Evolutionary conservation across 306 rosid genomes (phyloP).

Genomic region (Lotus japonicus): DNA sequence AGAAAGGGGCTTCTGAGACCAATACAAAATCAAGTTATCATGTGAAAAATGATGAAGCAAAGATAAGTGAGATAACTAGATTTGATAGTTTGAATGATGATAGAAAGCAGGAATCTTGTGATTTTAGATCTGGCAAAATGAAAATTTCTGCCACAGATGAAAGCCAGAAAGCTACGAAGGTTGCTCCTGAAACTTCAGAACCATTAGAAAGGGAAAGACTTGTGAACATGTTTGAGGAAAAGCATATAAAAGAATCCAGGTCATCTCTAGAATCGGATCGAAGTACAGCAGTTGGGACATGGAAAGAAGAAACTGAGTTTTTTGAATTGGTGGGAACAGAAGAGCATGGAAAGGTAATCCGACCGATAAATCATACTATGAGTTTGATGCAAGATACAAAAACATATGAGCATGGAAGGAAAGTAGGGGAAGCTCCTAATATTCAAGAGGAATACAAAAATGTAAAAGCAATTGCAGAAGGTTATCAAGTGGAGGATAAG

Average conservation of each 20-base stretch:
- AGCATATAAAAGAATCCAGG: slow-evolving; percentile 33
- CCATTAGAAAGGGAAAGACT: slow-evolving; percentile 31
- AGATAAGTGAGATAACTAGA: slow-evolving; percentile 22
- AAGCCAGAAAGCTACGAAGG: slow-evolving; percentile 42
- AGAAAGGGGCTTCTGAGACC: slow-evolving; percentile 44
- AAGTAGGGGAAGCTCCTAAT: slow-evolving; percentile 33
- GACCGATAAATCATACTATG: slow-evolving; percentile 29
- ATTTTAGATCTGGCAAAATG: slow-evolving; percentile 28
- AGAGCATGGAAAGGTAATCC: slow-evolving; percentile 42
- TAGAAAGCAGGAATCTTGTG: slow-evolving; percentile 29
- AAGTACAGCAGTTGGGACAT: slow-evolving; percentile 43
- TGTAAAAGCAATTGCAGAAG: slow-evolving; percentile 22
- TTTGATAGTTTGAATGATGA: slow-evolving; percentile 35
- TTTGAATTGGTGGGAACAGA: slow-evolving; percentile 76
- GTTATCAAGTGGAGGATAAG: slow-evolving; percentile 29
- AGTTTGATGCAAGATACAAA: slow-evolving; percentile 30
- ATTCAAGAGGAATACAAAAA: slow-evolving; percentile 27
- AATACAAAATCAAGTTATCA: slow-evolving; percentile 32
- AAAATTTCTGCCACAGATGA: slow-evolving; percentile 39
- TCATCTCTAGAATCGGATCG: slow-evolving; percentile 48
- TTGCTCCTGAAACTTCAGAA: slow-evolving; percentile 33
- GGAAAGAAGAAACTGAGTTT: slow-evolving; percentile 78
- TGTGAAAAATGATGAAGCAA: slow-evolving; percentile 33
- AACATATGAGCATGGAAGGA: slow-evolving; percentile 27
- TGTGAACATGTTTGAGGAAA: slow-evolving; percentile 30